Percentiles rank a stretch among this genome's conserved stretches.
These are phyloP conservation scores for Chaetomium cochliodes DNA, from an alignment of 495 filamentous ascomycete genomes.

Conservation along the genomic window DNA sequence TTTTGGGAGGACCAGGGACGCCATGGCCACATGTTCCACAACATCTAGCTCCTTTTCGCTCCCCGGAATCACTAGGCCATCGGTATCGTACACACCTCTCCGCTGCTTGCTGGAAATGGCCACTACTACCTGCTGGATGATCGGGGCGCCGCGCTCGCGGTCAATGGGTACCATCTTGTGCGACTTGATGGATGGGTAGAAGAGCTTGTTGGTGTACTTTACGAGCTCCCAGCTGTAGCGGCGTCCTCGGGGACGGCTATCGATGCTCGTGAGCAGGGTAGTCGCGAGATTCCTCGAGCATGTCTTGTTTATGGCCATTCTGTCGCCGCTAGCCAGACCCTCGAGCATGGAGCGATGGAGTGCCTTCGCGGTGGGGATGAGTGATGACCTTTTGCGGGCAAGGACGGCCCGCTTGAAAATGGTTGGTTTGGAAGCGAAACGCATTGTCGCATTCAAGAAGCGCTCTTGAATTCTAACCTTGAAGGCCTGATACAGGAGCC, in stretches of 20 bases:
- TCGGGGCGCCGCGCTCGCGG: conserved; percentile 28
- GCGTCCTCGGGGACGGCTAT: conserved; percentile 47
- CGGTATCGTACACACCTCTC: conserved; percentile 44
- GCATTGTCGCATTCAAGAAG: conserved; percentile 14
- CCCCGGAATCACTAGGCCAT: conserved; percentile 39
- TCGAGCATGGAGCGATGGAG: conserved; percentile 70
- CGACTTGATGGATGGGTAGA: conserved; percentile 58
- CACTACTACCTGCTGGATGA: conserved; percentile 69
- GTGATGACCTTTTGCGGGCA: conserved; percentile 42
- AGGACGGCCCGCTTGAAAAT: conserved; percentile 32
- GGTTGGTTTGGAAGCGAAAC: conserved; percentile 34
- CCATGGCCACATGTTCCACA: conserved; percentile 76
- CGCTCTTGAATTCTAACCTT: conserved; percentile 17
- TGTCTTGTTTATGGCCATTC: conserved; percentile 53
- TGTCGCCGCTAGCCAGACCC: conserved; percentile 67
- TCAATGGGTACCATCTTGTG: conserved; percentile 57
- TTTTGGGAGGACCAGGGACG: conserved; percentile 51
- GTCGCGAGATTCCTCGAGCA: conserved; percentile 60
- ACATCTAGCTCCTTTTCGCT: conserved; percentile 61
- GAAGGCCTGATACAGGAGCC: conserved; percentile 27
- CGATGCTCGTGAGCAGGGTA: conserved; percentile 57
- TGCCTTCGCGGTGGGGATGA: conserved; percentile 53
- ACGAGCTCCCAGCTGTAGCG: conserved; percentile 66
- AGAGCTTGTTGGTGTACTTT: conserved; percentile 50
- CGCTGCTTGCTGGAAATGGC: conserved; percentile 68